These are phyloP conservation scores for Cicer bijugum DNA, from an alignment of 306 rosid genomes.

Conservation along the genomic window DNA sequence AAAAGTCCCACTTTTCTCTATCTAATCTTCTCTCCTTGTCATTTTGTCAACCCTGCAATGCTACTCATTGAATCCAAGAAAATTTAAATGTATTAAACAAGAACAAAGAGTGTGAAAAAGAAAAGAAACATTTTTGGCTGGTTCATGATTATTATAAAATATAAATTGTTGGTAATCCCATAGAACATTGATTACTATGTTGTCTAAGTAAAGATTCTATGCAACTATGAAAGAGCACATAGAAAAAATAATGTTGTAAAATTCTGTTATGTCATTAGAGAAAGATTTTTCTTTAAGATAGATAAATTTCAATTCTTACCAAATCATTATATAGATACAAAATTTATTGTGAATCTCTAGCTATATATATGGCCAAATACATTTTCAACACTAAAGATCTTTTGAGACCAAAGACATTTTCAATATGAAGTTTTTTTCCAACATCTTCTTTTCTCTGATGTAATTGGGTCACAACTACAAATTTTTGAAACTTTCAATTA, in stretches of 20 bases:
- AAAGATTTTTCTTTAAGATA: not conserved
- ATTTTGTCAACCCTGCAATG: slow-evolving; percentile 48
- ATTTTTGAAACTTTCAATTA: not conserved
- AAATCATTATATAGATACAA: not conserved
- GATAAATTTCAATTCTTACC: not conserved
- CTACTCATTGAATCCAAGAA: slow-evolving; percentile 38
- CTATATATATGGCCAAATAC: not conserved
- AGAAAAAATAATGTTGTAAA: not conserved
- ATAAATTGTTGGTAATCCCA: slow-evolving; percentile 11
- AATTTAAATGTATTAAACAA: slow-evolving; percentile 13
- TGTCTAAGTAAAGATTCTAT: slow-evolving; percentile 12
- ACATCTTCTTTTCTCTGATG: not conserved
- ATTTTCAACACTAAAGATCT: not conserved
- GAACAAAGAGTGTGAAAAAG: not conserved
- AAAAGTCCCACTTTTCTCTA: slow-evolving; percentile 50
- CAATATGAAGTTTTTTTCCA: not conserved
- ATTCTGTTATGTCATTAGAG: not conserved
- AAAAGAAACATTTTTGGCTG: not conserved
- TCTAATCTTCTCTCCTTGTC: slow-evolving; percentile 49
- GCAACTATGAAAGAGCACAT: not conserved
- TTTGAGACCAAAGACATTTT: not conserved
- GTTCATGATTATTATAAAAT: slow-evolving; percentile 4
- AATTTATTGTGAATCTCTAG: slow-evolving; percentile 8
- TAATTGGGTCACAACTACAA: not conserved
- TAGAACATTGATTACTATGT: slow-evolving; percentile 5